Evolutionary conservation across 2,329 filamentous ascomycete genomes (phyloP), one percentile per base, ranked within the genome.

Genomic region (Ascochyta pisi): DNA sequence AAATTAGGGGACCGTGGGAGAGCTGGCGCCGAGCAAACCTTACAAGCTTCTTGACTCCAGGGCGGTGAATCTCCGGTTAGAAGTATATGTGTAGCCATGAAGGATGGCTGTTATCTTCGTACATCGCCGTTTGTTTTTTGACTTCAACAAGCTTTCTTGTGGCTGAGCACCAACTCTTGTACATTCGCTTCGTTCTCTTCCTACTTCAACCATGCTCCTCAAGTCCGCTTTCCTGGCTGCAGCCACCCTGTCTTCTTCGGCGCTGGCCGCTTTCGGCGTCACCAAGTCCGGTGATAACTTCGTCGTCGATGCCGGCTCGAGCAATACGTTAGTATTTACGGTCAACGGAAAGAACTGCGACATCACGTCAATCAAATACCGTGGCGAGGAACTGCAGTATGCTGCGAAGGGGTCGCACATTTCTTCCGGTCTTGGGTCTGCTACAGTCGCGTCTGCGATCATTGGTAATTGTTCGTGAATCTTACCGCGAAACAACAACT

Each of bases 341-440:
- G 71, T 77, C 13, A 67, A 71, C 27, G 59, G 79, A 42, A 77
- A 76, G 15, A 87, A 76, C 68, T 88, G 86, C 62, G 86, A 88
- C 62, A 85, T 89, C 69, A 87, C 81, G 13, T 88, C 85, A 0
- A 84, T 89, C 69, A 80, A 81, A 50, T 88, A 81, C 67, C 82
- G 83, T 23, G 82, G 84, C 56, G 78, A 79, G 39, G 84, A 89
- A 67, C 79, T 86, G 7, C 86, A 89, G 70, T 83, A 84, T 62
- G 59, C 73, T 6, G 70, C 72, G 42, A 79, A 79, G 41, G 79
- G 78, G 23, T 83, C 82, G n/a, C 85, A 87, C 51, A 83, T 88
- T 54, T 77, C 77, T 24, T 86, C 84, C 15, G 85, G 85, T 9
- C 78, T 87, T 1, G 85, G 84, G n/a, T 78, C 80, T 3, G 83